phyloP scores from a whole-genome alignment of 306 rosid genomes.

The Trifolium dubium region DNA sequence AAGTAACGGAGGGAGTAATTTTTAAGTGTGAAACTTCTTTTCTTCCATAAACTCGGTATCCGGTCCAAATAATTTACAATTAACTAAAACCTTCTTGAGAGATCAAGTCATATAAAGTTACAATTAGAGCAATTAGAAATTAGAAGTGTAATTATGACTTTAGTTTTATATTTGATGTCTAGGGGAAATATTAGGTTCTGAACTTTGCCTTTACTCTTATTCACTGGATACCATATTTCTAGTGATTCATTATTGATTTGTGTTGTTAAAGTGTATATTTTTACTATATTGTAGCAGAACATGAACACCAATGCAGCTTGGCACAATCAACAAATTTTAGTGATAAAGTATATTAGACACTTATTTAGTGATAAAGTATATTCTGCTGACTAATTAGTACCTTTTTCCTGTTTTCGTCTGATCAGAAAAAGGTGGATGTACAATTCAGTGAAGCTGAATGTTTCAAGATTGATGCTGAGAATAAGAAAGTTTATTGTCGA shows the following conservation, averaged over 20 bases:
- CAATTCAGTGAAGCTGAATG: slow-evolving; percentile 86
- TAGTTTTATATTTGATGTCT: background rate
- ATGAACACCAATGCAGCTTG: background rate
- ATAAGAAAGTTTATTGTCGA: slow-evolving; percentile 78
- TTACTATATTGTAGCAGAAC: slow-evolving; percentile 16
- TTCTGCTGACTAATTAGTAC: slow-evolving; percentile 19
- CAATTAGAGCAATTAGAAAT: background rate
- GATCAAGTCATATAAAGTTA: background rate
- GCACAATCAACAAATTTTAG: slow-evolving; percentile 2
- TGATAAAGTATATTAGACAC: background rate
- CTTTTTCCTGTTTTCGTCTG: slow-evolving; percentile 25
- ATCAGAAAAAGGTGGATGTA: slow-evolving; percentile 72
- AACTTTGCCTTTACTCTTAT: slow-evolving; percentile 14
- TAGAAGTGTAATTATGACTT: background rate
- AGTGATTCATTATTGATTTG: background rate
- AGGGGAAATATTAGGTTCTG: slow-evolving; percentile 1
- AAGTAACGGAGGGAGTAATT: no score
- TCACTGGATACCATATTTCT: background rate
- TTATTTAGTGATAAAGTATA: background rate
- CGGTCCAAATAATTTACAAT: no score
- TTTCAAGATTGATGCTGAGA: slow-evolving; percentile 82
- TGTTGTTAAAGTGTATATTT: background rate
- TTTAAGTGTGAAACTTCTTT: no score
- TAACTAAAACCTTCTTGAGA: background rate
- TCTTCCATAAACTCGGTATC: no score